These are phyloP conservation scores for Penicillium olsonii DNA, from an alignment of 2,329 filamentous ascomycete species.

Conservation along the genomic window DNA sequence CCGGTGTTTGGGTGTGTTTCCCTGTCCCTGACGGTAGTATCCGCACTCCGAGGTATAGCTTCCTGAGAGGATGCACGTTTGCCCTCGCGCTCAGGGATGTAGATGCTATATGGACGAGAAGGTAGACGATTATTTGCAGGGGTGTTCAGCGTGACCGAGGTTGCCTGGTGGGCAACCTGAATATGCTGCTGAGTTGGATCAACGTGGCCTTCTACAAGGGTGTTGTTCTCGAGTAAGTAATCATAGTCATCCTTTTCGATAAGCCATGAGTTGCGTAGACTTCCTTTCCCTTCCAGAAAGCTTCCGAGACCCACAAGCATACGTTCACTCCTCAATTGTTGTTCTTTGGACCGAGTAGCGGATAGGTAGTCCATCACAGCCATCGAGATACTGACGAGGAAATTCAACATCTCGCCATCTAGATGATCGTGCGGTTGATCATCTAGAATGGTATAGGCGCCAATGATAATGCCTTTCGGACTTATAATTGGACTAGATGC, in stretches of 20 bases:
- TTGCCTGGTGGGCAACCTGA: slow-evolving; percentile 3
- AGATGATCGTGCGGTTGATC: slow-evolving; percentile 52
- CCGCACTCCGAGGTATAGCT: neutral
- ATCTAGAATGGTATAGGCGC: slow-evolving; percentile 59
- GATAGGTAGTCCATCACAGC: slow-evolving; percentile 61
- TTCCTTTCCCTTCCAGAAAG: slow-evolving; percentile 50
- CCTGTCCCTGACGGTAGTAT: neutral
- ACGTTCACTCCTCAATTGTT: slow-evolving; percentile 50
- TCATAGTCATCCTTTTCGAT: neutral
- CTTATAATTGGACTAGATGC: slow-evolving; percentile 60
- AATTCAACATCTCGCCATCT: slow-evolving; percentile 31
- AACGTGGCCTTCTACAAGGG: slow-evolving; percentile 9
- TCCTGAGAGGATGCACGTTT: neutral
- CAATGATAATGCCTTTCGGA: slow-evolving; percentile 56
- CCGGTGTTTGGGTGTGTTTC: neutral
- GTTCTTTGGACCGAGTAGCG: slow-evolving; percentile 52
- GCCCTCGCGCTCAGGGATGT: neutral
- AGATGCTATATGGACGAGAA: slow-evolving; percentile 5
- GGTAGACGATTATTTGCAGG: neutral
- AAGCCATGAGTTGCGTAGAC: slow-evolving; percentile 16
- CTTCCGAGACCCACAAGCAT: slow-evolving; percentile 57
- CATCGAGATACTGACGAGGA: slow-evolving; percentile 51
- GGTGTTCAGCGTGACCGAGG: neutral
- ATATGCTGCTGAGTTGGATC: slow-evolving; percentile 16
- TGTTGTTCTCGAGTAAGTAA: neutral